Conservation (phyloP, 805 yeast species). For the Saccharomycopsis vini region DNA sequence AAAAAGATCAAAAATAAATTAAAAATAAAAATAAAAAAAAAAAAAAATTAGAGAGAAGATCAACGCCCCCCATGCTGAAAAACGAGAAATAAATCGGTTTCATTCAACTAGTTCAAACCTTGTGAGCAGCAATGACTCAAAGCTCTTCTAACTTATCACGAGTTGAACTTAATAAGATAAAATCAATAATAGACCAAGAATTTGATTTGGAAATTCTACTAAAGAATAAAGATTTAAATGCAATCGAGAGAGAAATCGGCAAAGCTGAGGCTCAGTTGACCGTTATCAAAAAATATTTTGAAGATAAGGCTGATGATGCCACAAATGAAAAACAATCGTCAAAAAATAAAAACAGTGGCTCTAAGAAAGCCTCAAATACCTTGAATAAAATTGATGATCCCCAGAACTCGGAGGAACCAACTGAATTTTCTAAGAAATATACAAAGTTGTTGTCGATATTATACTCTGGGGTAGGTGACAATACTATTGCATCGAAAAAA, state of each 20-base stretch:
- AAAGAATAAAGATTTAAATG: conserved; percentile 46
- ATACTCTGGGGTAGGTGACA: conserved; percentile 11
- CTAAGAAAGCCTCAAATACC: conserved; percentile 21
- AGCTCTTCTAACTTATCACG: background rate
- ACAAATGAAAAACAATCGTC: conserved; percentile 23
- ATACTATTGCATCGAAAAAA: conserved; percentile 16
- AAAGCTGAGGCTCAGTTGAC: conserved; percentile 52
- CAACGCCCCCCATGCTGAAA: no score
- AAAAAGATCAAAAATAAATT: no score
- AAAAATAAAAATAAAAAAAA: no score
- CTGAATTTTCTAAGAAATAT: conserved; percentile 37
- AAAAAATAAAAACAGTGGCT: conserved; percentile 21
- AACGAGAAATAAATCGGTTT: no score
- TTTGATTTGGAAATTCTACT: conserved; percentile 48
- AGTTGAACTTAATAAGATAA: conserved; percentile 10
- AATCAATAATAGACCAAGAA: conserved; percentile 16
- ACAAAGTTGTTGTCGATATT: conserved; percentile 23
- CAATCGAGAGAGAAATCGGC: conserved; percentile 44
- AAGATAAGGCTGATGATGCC: background rate
- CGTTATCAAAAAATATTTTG: conserved; percentile 33
- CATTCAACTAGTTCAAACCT: no score
- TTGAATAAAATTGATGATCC: no score
- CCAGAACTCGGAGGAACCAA: conserved; percentile 31
- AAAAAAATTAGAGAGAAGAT: no score
- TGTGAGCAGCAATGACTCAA: no score